Evolutionary conservation across 108 stramenopile genomes (phyloP), one percentile per base, ranked within the genome.

Genomic region (Aureococcus anophagefferens): DNA sequence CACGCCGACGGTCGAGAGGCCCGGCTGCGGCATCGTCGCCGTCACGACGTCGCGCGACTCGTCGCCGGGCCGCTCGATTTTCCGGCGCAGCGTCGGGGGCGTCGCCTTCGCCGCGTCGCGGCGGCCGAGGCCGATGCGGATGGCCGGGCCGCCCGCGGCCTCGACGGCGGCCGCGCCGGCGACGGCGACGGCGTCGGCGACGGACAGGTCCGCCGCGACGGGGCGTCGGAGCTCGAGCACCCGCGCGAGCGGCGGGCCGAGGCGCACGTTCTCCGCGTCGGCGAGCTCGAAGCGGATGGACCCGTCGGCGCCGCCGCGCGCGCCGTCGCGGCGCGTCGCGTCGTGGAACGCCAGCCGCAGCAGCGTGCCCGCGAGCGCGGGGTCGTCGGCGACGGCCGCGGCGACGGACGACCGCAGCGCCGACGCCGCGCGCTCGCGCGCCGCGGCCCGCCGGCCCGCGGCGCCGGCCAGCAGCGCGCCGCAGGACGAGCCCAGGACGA

Each of bases 181-280:
- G 35, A 84, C 45, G 0, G 81, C 80, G 51, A 77, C 78, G 13
- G 83, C 71, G 34, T 84, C 84, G 29, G 79, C 82, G 35, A 78
- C 72, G 37, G 77, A 78, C 0, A 83, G 14, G 3, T 30, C 63
- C 4, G 72, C 72, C 69, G 81, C 70, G 51, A 79, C 79, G 29
- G 78, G 64, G 80, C 83, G 83, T 45, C 83, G 66, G 33, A 59
- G 68, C 33, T 83, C 80, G 33, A 80, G 34, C n/a, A 64, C 35
- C 36, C 4, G 21, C 17, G 21, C 21, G 21, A 59, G 21, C 21
- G 51, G 21, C 21, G 7, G 21, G 14, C 51, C 51, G 51, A 59
- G 51, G 21, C 25, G 51, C 51, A 59, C 51, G 51, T 59, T 59
- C 51, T 59, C 51, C 21, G 51, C 51, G 51, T 59, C 51, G 21